Conservation (phyloP, 345 rosid species). For the Mangifera indica region DNA sequence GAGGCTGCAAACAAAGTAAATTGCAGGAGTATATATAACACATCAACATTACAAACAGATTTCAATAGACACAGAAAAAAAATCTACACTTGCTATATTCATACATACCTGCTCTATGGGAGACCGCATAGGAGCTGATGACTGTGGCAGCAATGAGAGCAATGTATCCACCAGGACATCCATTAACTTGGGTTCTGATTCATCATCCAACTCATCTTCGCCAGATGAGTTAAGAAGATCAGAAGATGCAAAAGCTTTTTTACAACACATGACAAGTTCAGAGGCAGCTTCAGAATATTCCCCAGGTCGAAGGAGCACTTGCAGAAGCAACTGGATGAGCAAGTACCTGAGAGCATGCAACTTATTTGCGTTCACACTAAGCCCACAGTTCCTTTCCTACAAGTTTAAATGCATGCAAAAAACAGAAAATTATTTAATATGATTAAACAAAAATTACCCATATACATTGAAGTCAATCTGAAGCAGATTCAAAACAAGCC, state of each 20-base stretch:
- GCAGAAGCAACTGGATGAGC: conserved; percentile 81
- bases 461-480: conserved; percentile 4
- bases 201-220: conserved; percentile 61
- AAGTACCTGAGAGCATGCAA: conserved; percentile 70
- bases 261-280: conserved; percentile 83
- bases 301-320: conserved; percentile 81
- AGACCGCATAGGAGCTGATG: conserved; percentile 86
- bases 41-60: neutral
- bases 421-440: neutral
- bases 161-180: conserved; percentile 87
- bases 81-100: neutral
- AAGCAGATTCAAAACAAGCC: neutral
- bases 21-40: neutral
- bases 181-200: conserved; percentile 66
- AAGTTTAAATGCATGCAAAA: conserved; percentile 22
- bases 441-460: no score
- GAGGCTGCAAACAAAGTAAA: neutral
- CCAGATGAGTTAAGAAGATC: conserved; percentile 54
- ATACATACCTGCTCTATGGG: conserved; percentile 78
- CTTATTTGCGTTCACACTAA: conserved; percentile 42
- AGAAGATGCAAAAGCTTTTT: conserved; percentile 63
- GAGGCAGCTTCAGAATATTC: conserved; percentile 75
- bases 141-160: conserved; percentile 84
- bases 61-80: neutral
- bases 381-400: conserved; percentile 73